phyloP scores from a whole-genome alignment of 208 protist genomes.

The Phytomonas francai region DNA sequence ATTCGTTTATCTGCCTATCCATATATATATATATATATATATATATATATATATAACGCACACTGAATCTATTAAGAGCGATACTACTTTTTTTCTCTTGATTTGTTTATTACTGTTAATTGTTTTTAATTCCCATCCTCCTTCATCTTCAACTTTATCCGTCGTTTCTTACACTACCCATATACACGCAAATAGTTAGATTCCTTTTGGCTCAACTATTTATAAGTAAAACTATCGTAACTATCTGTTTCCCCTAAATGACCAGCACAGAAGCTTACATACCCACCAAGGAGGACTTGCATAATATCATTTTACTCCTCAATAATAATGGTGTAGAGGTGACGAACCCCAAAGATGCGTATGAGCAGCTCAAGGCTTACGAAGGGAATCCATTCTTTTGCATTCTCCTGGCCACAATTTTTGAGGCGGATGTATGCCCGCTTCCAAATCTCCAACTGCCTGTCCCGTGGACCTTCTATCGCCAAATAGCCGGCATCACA shows the following conservation, averaged over 20 bases:
- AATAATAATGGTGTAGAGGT: constrained; percentile 80
- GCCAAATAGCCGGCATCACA: constrained; percentile 71
- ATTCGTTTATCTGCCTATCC: too few relatives aligned
- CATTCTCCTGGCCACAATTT: constrained; percentile 61
- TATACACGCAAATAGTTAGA: constrained; percentile 1
- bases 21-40: neutral
- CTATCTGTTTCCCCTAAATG: neutral
- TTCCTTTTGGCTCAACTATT: neutral
- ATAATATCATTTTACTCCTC: constrained; percentile 64
- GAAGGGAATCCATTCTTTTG: constrained; percentile 77
- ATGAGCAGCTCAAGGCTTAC: constrained; percentile 70
- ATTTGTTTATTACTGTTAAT: neutral
- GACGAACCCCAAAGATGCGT: constrained; percentile 72
- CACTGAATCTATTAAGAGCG: neutral
- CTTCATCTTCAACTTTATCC: neutral
- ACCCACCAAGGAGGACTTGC: constrained; percentile 45
- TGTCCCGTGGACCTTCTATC: constrained; percentile 58
- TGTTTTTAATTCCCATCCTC: neutral
- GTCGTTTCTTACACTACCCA: neutral
- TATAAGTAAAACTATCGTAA: neutral
- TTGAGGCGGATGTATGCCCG: constrained; percentile 44
- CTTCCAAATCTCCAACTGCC: constrained; percentile 31
- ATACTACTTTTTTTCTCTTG: neutral
- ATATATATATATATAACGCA: neutral
- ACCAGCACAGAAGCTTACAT: constrained; percentile 17